Evolutionary conservation across 108 stramenopile genomes (phyloP).

Genomic region (Pelagomonas calceolata): DNA sequence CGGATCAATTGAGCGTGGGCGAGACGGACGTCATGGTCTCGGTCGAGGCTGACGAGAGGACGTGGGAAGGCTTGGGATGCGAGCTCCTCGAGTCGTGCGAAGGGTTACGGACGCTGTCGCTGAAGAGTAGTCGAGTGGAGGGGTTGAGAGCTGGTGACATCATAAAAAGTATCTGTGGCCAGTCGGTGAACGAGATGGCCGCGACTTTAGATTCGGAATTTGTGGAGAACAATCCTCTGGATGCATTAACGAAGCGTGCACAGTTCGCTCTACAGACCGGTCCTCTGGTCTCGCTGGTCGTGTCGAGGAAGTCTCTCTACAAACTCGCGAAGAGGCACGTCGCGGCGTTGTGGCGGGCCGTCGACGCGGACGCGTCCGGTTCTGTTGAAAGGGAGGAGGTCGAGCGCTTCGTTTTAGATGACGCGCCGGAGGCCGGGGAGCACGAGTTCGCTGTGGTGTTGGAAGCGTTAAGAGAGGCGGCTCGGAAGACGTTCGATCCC

Average conservation of each 20-base stretch:
- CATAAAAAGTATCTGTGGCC: not conserved
- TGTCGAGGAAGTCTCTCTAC: too few species aligned
- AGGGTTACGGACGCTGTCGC: too few species aligned
- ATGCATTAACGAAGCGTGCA: not conserved
- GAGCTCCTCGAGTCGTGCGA: too few species aligned
- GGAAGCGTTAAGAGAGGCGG: not conserved
- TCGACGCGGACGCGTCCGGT: not conserved
- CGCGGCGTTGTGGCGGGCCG: not conserved
- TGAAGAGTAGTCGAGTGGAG: too few species aligned
- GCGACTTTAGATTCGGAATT: not conserved
- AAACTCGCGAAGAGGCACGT: not conserved
- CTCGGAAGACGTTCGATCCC: not conserved
- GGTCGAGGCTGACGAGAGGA: too few species aligned
- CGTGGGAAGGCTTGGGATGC: too few species aligned
- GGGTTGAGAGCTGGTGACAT: not conserved
- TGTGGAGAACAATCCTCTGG: not conserved
- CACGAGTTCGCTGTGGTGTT: not conserved
- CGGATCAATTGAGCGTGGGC: not conserved
- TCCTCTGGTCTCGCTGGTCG: too few species aligned
- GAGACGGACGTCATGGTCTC: too few species aligned
- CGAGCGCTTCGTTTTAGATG: not conserved
- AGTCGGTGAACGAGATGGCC: not conserved
- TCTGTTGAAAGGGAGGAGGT: not conserved
- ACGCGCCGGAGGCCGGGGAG: not conserved
- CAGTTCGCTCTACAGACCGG: too few species aligned